phyloP scores from a whole-genome alignment of 78 protist species.

The Neovahlkampfia damariscottae region DNA sequence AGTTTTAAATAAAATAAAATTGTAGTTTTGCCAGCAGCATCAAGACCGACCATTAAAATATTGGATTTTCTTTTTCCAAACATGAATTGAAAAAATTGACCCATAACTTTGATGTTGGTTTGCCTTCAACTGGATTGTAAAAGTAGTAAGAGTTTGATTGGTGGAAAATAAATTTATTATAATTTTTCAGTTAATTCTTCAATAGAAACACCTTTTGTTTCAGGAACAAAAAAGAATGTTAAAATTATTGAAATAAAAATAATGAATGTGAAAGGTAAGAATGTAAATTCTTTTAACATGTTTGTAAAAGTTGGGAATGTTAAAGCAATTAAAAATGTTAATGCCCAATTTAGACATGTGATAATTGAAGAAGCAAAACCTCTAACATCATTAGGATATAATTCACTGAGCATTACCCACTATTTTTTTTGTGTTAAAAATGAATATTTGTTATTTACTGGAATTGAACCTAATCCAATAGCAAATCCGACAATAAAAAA shows the following conservation, averaged over 20 bases:
- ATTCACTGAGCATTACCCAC: constrained; percentile 21
- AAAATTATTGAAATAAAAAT: background rate
- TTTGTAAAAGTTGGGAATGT: background rate
- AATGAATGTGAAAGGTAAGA: background rate
- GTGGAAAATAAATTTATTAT: no score
- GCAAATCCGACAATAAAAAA: constrained; percentile 11
- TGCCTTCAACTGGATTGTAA: no score
- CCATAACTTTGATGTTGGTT: no score
- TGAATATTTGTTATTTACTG: no score
- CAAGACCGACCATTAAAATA: constrained; percentile 23
- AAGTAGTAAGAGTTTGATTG: no score
- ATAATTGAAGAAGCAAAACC: background rate
- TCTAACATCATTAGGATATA: constrained; percentile 14
- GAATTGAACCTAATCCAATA: constrained; percentile 16
- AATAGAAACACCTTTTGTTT: background rate
- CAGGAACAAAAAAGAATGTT: background rate
- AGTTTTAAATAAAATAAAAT: constrained; percentile 51
- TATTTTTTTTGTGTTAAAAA: no score
- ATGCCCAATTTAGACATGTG: background rate
- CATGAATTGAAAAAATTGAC: no score
- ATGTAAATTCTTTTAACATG: background rate
- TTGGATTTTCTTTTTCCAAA: no score
- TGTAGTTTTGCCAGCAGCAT: constrained; percentile 48
- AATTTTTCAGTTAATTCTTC: background rate
- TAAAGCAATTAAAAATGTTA: background rate